phyloP scores from a whole-genome alignment of 1,284 basidiomycete species.

The Calocybe gambosa region DNA sequence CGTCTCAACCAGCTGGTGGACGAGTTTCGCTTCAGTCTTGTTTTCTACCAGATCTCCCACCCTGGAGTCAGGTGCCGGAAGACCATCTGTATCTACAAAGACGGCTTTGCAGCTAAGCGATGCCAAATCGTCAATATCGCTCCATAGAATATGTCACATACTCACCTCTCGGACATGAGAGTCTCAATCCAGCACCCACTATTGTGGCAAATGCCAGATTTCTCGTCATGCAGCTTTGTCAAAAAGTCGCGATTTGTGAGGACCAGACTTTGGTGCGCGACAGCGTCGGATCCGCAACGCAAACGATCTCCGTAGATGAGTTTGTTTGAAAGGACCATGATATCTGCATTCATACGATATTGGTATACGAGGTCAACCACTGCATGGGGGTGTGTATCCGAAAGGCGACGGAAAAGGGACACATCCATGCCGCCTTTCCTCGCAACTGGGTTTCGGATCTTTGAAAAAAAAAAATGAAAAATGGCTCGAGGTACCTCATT shows the following conservation, averaged over 20 bases:
- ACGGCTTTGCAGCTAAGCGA: slow-evolving; percentile 71
- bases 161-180: slow-evolving; percentile 62
- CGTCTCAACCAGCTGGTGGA: slow-evolving; percentile 59
- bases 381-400: slow-evolving; percentile 78
- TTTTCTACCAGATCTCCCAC: slow-evolving; percentile 90
- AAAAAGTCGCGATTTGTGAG: slow-evolving; percentile 46
- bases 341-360: slow-evolving; percentile 96
- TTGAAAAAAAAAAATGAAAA: neutral
- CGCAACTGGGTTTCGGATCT: slow-evolving; percentile 81
- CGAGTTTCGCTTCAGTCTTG: slow-evolving; percentile 65
- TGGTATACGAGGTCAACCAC: slow-evolving; percentile 83
- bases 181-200: slow-evolving; percentile 66
- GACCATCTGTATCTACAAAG: slow-evolving; percentile 87
- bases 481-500: neutral
- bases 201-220: slow-evolving; percentile 26
- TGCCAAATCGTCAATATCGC: neutral
- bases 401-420: slow-evolving; percentile 85
- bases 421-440: slow-evolving; percentile 83
- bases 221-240: slow-evolving; percentile 29
- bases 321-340: slow-evolving; percentile 90
- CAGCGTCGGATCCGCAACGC: slow-evolving; percentile 68
- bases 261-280: slow-evolving; percentile 56
- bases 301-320: slow-evolving; percentile 83
- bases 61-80: slow-evolving; percentile 76
- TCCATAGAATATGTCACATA: neutral